Evolutionary conservation across 2,329 filamentous ascomycete species (phyloP), one percentile per base, ranked within the genome.

Genomic region (Colletotrichum sp.): DNA sequence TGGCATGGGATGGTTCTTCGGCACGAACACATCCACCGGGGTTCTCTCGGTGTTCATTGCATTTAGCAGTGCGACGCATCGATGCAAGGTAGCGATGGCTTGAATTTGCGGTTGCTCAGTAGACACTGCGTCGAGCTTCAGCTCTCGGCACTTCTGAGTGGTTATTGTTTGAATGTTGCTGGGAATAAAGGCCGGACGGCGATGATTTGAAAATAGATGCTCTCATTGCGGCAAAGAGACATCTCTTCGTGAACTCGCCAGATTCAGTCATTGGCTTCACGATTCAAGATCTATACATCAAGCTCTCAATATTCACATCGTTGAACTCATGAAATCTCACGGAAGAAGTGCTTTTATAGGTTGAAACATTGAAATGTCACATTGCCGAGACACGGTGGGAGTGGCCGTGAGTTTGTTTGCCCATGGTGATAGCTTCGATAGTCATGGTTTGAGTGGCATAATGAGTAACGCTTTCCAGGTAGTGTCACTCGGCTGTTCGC

Each of bases 161-260:
- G 0, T 43, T 18, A 48, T 2, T 12, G 4, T n/a, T 12, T 2
- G n/a, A n/a, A n/a, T n/a, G n/a, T n/a, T n/a, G 18, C 0, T 7
- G 18, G 9, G 18, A n/a, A n/a, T 48, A 7, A 12, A 48, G 1
- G 3, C 18, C 18, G 5, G 38, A 48, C n/a, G 3, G 9, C 9
- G n/a, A 48, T 3, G 9, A 2, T 0, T 0, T 6, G 38, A 48
- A n/a, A n/a, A n/a, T n/a, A n/a, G n/a, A n/a, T n/a, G 18, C 5
- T n/a, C 18, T 48, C 38, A 43, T 12, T 0, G 0, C 8, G 38
- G 9, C 38, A 43, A 9, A 18, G 38, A 43, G 5, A 0, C 38
- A n/a, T 43, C 18, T 12, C 9, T 43, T 1, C 5, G 9, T n/a
- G 5, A n/a, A 43, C 8, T 43, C 18, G 18, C 18, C 18, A 12